phyloP scores from a whole-genome alignment of 306 rosid genomes.

The Cucumis cinereus region DNA sequence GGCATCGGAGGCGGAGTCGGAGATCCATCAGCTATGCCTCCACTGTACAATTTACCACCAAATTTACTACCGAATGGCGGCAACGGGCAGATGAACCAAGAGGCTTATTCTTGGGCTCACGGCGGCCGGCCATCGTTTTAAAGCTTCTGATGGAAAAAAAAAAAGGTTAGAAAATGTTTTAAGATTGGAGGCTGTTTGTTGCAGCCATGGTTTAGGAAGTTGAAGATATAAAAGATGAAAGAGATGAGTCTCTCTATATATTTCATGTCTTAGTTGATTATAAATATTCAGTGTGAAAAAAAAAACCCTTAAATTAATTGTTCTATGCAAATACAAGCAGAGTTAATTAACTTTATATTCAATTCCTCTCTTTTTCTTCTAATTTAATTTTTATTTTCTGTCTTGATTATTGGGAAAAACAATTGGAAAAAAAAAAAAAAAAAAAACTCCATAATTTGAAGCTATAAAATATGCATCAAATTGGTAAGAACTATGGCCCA shows the following conservation, averaged over 20 bases:
- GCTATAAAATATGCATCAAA: neutral
- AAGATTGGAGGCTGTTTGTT: neutral
- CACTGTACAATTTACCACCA: constrained; percentile 32
- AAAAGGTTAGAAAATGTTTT: neutral
- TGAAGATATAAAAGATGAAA: neutral
- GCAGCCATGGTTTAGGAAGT: neutral
- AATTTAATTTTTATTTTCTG: neutral
- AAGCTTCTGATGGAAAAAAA: neutral
- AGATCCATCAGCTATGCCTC: constrained; percentile 17
- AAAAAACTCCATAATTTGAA: neutral
- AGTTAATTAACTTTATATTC: neutral
- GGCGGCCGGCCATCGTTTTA: constrained; percentile 46
- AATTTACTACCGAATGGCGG: constrained; percentile 45
- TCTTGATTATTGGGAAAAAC: neutral
- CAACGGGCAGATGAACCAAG: constrained; percentile 45
- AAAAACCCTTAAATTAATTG: neutral
- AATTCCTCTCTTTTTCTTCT: neutral
- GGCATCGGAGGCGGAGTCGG: constrained; percentile 24
- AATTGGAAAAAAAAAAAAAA: neutral
- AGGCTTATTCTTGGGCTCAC: constrained; percentile 59
- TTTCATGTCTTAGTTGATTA: neutral
- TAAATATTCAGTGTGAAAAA: neutral
- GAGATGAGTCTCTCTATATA: neutral
- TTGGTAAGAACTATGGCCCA: neutral
- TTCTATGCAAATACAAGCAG: neutral